A percentile compares a stretch with the other conserved stretches of the same genome.
Evolutionary conservation across 345 rosid species (phyloP).

Genomic region (Citrus australasica): DNA sequence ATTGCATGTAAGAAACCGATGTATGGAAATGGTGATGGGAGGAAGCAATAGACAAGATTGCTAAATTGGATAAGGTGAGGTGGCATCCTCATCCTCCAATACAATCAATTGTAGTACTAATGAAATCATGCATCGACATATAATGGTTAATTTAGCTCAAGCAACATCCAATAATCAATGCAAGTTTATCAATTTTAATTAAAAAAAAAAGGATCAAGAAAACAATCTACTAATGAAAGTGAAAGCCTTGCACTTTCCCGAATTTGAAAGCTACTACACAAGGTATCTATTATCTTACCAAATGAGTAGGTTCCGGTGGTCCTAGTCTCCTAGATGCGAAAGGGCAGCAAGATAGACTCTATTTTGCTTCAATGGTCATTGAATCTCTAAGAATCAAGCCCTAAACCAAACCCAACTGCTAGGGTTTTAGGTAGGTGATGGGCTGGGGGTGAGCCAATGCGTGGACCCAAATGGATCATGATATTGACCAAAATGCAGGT

Average conservation of each 20-base stretch:
- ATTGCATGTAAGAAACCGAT: not conserved
- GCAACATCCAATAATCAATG: not conserved
- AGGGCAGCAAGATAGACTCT: not conserved
- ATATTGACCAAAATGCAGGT: not conserved
- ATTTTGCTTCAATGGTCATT: constrained; percentile 9
- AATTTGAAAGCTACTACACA: not conserved
- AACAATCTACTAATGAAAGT: not conserved
- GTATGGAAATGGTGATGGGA: not conserved
- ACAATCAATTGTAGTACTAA: not conserved
- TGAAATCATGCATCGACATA: not conserved
- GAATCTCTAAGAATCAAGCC: not conserved
- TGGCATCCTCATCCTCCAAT: constrained; percentile 9
- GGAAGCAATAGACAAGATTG: not conserved
- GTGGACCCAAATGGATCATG: not conserved
- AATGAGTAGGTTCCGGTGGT: not conserved
- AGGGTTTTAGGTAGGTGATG: not conserved
- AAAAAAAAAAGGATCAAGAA: not conserved
- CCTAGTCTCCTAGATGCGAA: not conserved
- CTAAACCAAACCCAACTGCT: not conserved
- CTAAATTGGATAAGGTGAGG: constrained; percentile 4
- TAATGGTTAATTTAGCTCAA: not conserved
- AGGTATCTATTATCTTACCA: not conserved
- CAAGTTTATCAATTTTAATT: not conserved
- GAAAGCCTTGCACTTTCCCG: not conserved
- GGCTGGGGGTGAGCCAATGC: not conserved